A percentile compares a stretch with the other conserved stretches of the same genome.
Evolutionary conservation across 805 yeast species (phyloP).

Genomic region (Cyberlindnera sargentensis): DNA sequence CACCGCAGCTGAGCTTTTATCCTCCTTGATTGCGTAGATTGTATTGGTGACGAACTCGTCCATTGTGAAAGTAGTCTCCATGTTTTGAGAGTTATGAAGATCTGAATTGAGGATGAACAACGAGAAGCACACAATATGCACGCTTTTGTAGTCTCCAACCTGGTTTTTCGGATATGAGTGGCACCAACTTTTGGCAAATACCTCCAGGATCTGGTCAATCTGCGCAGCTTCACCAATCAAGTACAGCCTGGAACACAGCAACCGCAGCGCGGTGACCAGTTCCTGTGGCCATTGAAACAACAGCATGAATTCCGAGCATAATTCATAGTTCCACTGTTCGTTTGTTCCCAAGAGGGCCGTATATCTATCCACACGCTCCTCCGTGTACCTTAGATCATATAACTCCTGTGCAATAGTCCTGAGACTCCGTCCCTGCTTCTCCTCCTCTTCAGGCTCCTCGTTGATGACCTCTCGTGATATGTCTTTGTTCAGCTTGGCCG

Average conservation of each 20-base stretch:
- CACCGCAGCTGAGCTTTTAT: constrained; percentile 1
- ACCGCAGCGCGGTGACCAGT: constrained; percentile 49
- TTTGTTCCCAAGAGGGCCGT: constrained; percentile 34
- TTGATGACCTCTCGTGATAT: constrained; percentile 13
- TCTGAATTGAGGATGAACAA: constrained; percentile 72
- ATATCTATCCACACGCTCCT: constrained; percentile 33
- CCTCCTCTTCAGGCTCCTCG: constrained; percentile 16
- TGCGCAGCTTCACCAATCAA: constrained; percentile 80
- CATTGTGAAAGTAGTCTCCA: constrained; percentile 32
- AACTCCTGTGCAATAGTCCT: constrained; percentile 26
- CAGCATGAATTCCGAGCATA: constrained; percentile 30
- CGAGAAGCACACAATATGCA: constrained; percentile 67
- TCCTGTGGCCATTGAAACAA: constrained; percentile 38
- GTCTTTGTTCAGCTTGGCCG: constrained; percentile 7
- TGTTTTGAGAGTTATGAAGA: constrained; percentile 45
- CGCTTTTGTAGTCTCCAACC: constrained; percentile 47
- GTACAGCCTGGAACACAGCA: constrained; percentile 58
- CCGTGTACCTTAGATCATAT: constrained; percentile 24
- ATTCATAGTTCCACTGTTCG: constrained; percentile 18
- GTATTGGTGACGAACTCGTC: constrained; percentile 45
- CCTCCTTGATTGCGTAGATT: constrained; percentile 34
- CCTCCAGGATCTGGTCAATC: constrained; percentile 64
- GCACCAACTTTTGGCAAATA: constrained; percentile 61
- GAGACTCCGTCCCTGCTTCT: background rate
- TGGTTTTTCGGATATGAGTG: constrained; percentile 39